These are phyloP conservation scores for Trichoderma afroharzianum DNA, from an alignment of 2,329 filamentous ascomycete genomes.

Conservation along the genomic window DNA sequence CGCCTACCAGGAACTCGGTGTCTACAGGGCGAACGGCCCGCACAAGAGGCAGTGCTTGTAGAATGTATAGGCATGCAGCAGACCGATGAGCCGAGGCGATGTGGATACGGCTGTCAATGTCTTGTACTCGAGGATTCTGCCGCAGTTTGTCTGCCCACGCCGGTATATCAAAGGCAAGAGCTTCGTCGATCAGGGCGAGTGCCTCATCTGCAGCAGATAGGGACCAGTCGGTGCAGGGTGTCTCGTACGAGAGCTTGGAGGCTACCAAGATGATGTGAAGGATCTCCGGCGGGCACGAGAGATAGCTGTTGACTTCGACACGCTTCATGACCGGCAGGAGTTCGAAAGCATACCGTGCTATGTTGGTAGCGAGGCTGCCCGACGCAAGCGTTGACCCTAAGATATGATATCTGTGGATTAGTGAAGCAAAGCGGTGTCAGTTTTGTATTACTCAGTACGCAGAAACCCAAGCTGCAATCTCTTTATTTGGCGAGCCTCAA, in stretches of 20 bases:
- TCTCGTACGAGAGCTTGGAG: conserved; percentile 42
- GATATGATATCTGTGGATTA: conserved; percentile 37
- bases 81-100: conserved; percentile 46
- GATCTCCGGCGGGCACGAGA: conserved; percentile 42
- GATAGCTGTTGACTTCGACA: conserved; percentile 41
- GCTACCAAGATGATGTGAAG: conserved; percentile 44
- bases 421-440: conserved; percentile 10
- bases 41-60: conserved; percentile 40
- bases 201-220: conserved; percentile 35
- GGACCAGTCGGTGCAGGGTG: conserved; percentile 30
- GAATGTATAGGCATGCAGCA: conserved; percentile 45
- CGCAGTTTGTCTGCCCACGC: conserved; percentile 41
- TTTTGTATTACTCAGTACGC: not conserved
- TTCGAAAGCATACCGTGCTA: conserved; percentile 38
- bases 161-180: conserved; percentile 40
- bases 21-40: conserved; percentile 37
- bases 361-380: conserved; percentile 35
- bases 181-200: conserved; percentile 39
- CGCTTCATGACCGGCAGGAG: conserved; percentile 39
- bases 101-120: conserved; percentile 41
- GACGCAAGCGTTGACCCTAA: conserved; percentile 38
- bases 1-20: conserved; percentile 43
- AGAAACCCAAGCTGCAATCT: not conserved
- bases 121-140: conserved; percentile 32
- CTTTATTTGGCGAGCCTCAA: not conserved